Percentiles rank a stretch among this genome's conserved stretches.
These are phyloP conservation scores for Coemansia sp. DNA, from an alignment of 192 early-diverging fungal species.

Conservation along the genomic window DNA sequence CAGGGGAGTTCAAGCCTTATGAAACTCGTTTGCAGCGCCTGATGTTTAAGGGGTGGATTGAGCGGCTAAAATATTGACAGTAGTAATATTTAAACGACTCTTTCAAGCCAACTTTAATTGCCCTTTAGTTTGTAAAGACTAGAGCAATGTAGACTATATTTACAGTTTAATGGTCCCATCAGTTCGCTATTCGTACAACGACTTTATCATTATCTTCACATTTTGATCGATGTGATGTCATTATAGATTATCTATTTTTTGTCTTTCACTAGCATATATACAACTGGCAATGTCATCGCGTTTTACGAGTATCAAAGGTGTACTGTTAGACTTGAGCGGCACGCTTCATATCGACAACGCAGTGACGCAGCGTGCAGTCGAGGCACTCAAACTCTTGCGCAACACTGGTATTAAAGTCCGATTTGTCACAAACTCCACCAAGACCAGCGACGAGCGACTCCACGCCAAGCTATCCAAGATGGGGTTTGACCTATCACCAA, in stretches of 20 bases:
- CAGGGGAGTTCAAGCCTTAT: neutral
- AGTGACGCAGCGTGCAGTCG: slow-evolving; percentile 64
- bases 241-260: neutral
- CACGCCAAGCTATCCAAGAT: slow-evolving; percentile 62
- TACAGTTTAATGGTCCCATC: neutral
- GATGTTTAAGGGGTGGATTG: neutral
- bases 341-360: slow-evolving; percentile 75
- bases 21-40: neutral
- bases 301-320: slow-evolving; percentile 44
- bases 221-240: too few species aligned
- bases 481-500: slow-evolving; percentile 65
- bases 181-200: neutral
- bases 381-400: slow-evolving; percentile 67
- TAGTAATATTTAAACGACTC: neutral
- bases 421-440: slow-evolving; percentile 92
- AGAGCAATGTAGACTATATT: neutral
- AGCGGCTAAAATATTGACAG: too few species aligned
- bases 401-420: slow-evolving; percentile 56
- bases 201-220: too few species aligned
- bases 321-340: slow-evolving; percentile 79
- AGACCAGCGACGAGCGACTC: slow-evolving; percentile 62
- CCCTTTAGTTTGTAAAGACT: too few species aligned
- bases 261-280: neutral
- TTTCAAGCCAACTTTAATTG: too few species aligned
- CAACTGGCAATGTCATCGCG: neutral